These are phyloP conservation scores for Cryphonectria carpinicola DNA, from an alignment of 2,329 filamentous ascomycete species.

Conservation along the genomic window DNA sequence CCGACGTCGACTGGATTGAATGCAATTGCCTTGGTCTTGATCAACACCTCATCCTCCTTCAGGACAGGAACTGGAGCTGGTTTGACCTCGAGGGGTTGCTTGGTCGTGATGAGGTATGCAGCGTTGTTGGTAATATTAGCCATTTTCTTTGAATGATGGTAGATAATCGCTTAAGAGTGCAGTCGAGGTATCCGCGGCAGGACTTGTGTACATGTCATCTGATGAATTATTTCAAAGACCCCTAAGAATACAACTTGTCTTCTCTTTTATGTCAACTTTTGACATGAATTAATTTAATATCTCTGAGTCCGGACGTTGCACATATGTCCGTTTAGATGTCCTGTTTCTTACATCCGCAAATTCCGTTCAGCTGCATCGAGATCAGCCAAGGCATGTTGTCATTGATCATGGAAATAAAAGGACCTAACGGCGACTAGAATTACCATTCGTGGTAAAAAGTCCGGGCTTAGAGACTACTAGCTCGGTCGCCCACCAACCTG, in stretches of 20 bases:
- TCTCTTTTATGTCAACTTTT: not conserved
- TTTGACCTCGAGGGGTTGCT: constrained; percentile 19
- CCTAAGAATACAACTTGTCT: not conserved
- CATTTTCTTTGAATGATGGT: constrained; percentile 9
- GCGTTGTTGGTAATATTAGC: constrained; percentile 18
- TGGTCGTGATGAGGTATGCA: constrained; percentile 19
- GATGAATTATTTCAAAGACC: not conserved
- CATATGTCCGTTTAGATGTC: not conserved
- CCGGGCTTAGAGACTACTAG: not conserved
- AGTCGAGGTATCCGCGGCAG: not conserved
- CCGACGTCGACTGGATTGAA: constrained; percentile 41
- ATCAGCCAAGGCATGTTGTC: not conserved
- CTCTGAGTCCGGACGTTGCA: not conserved
- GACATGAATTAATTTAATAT: not conserved
- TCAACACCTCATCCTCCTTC: constrained; percentile 32
- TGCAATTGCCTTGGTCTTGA: constrained; percentile 38
- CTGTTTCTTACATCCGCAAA: not conserved
- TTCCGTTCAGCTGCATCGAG: not conserved
- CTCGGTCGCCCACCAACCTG: not conserved
- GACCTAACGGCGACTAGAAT: not conserved
- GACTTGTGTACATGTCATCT: not conserved
- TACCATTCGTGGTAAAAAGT: not conserved
- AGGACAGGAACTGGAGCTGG: constrained; percentile 16
- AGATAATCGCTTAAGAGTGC: not conserved
- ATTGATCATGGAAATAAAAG: not conserved